These are phyloP conservation scores for Eragrostis nindensis DNA, from an alignment of 176 grass and related monocot genomes.

Conservation along the genomic window DNA sequence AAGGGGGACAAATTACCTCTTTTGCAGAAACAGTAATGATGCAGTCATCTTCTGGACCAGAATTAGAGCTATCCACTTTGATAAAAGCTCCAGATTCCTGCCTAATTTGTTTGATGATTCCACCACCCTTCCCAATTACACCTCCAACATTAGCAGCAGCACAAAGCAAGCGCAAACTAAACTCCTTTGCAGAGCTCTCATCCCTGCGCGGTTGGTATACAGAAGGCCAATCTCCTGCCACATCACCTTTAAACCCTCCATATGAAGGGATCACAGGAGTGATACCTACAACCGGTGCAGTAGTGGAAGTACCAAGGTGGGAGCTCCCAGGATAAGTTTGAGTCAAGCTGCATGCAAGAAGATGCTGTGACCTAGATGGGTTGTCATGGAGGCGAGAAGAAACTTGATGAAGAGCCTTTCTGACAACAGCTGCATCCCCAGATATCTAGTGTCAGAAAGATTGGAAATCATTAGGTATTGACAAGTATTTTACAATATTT, in stretches of 20 bases:
- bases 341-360: constrained; percentile 54
- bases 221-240: constrained; percentile 71
- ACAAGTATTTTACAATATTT: neutral
- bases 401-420: constrained; percentile 85
- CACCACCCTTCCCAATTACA: constrained; percentile 95
- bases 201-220: constrained; percentile 74
- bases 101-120: constrained; percentile 94
- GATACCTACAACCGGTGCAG: constrained; percentile 66
- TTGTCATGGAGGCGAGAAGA: constrained; percentile 93
- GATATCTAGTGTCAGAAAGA: constrained; percentile 63
- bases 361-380: constrained; percentile 88
- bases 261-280: constrained; percentile 65
- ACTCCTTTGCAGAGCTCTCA: constrained; percentile 81
- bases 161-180: constrained; percentile 86
- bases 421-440: constrained; percentile 71
- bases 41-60: constrained; percentile 74
- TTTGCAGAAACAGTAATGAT: constrained; percentile 94
- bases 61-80: constrained; percentile 75
- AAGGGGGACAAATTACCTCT: constrained; percentile 59
- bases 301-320: constrained; percentile 59
- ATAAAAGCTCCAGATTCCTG: constrained; percentile 96
- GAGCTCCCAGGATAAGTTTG: constrained; percentile 55
- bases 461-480: constrained; percentile 26
- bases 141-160: constrained; percentile 70
- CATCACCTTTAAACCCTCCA: constrained; percentile 76